These are phyloP conservation scores for Abrus precatorius DNA, from an alignment of 306 rosid genomes.

Conservation along the genomic window DNA sequence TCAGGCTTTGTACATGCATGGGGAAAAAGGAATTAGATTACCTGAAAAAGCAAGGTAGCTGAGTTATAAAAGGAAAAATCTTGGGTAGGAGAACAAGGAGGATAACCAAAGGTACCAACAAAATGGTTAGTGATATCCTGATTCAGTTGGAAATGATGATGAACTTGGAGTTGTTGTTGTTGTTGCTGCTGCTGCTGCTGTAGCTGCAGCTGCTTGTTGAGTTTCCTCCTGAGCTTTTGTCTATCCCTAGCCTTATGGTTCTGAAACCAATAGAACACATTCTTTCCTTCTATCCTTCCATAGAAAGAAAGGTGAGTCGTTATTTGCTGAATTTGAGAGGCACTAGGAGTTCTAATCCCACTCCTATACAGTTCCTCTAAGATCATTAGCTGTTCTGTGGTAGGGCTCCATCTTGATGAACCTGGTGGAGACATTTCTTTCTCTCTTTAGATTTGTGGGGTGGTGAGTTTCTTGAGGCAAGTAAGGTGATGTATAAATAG, in stretches of 20 bases:
- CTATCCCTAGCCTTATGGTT: constrained; percentile 97
- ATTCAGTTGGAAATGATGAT: constrained; percentile 49
- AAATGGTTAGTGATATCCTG: constrained; percentile 50
- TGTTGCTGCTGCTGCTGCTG: constrained; percentile 53
- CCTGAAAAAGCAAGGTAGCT: constrained; percentile 58
- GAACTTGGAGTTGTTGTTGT: constrained; percentile 45
- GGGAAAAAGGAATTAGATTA: constrained; percentile 39
- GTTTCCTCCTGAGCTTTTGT: constrained; percentile 84
- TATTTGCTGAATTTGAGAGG: constrained; percentile 89
- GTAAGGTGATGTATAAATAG: constrained; percentile 55
- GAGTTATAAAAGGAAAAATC: constrained; percentile 56
- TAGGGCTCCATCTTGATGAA: constrained; percentile 93
- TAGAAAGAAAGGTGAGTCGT: constrained; percentile 86
- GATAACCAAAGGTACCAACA: constrained; percentile 52
- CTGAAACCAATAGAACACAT: constrained; percentile 98
- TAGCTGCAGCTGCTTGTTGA: constrained; percentile 78
- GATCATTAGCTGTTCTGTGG: constrained; percentile 92
- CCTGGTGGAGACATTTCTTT: constrained; percentile 67
- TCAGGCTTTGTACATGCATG: constrained; percentile 39
- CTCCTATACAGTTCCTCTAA: constrained; percentile 85
- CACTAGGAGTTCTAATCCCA: constrained; percentile 86
- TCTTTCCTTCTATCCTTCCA: constrained; percentile 91
- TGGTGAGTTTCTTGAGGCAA: constrained; percentile 39
- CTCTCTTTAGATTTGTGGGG: background rate
- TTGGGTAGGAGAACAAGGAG: constrained; percentile 49